phyloP scores from a whole-genome alignment of 306 rosid genomes.

The Oemleria cerasiformis region DNA sequence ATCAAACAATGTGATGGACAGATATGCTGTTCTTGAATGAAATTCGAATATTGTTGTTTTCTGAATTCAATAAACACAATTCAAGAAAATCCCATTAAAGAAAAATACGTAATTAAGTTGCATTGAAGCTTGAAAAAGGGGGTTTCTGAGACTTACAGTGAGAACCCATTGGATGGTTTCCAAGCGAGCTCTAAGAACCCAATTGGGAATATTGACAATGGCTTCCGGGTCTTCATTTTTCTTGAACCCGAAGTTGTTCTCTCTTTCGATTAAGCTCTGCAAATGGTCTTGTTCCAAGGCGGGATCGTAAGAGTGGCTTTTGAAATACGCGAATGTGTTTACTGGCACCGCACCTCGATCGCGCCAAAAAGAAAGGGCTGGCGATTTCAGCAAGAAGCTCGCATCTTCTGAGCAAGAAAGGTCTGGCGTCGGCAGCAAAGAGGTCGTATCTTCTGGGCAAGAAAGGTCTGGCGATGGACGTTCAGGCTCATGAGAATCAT shows the following conservation, averaged over 20 bases:
- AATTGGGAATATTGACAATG: constrained; percentile 17
- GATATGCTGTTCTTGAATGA: constrained; percentile 68
- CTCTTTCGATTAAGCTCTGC: constrained; percentile 46
- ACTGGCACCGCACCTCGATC: constrained; percentile 5
- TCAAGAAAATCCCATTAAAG: neutral
- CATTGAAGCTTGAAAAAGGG: constrained; percentile 4
- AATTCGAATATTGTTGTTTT: constrained; percentile 64
- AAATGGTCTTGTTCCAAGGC: constrained; percentile 48
- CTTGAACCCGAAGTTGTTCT: constrained; percentile 41
- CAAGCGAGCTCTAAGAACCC: constrained; percentile 48
- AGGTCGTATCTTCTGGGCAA: constrained; percentile 37
- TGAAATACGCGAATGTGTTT: constrained; percentile 4
- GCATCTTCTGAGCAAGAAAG: too few species aligned
- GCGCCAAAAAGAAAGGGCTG: too few species aligned
- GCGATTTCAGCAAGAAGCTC: too few species aligned
- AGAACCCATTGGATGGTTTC: constrained; percentile 76
- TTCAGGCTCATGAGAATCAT: constrained; percentile 14
- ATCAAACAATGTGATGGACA: constrained; percentile 77
- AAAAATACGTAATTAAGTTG: neutral
- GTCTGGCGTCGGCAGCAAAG: too few species aligned
- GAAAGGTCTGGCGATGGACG: constrained; percentile 32
- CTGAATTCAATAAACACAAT: constrained; percentile 32
- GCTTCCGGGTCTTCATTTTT: constrained; percentile 32
- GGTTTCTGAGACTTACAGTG: constrained; percentile 47
- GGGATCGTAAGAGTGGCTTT: constrained; percentile 15